Conservation (phyloP, 2,329 filamentous ascomycete genomes). For the Penicillium sp. region DNA sequence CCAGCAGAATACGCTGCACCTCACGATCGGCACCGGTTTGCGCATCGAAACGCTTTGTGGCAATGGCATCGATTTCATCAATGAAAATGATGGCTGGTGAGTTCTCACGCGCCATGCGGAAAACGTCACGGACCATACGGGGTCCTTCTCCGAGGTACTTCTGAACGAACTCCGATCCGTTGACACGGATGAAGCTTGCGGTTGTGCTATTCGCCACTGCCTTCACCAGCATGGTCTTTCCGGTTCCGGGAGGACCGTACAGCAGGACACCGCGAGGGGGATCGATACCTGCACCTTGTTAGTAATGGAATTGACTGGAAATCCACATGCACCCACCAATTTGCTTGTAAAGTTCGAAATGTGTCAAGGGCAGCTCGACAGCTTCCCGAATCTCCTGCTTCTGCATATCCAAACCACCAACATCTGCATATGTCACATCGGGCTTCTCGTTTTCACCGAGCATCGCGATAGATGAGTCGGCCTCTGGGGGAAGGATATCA, state of each 20-base stretch:
- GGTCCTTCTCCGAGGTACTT: constrained; percentile 98
- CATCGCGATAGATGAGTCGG: constrained; percentile 98
- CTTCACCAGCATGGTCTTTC: constrained; percentile 98
- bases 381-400: constrained; percentile 99
- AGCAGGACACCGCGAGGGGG: constrained; percentile 93
- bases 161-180: constrained; percentile 97
- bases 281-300: constrained; percentile 66
- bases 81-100: constrained; percentile 99
- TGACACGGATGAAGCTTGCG: constrained; percentile 96
- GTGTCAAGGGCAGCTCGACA: constrained; percentile 92
- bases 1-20: constrained; percentile 96
- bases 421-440: constrained; percentile 96
- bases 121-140: constrained; percentile 98
- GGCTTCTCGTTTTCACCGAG: constrained; percentile 95
- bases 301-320: constrained; percentile 12
- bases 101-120: constrained; percentile 98
- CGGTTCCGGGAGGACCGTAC: constrained; percentile 93
- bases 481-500: constrained; percentile 97
- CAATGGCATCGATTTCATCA: constrained; percentile 98
- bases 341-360: constrained; percentile 98
- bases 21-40: constrained; percentile 97
- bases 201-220: constrained; percentile 98
- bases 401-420: constrained; percentile 98
- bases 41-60: constrained; percentile 98
- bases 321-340: constrained; percentile 62